Conservation (phyloP, 1,284 basidiomycete genomes). For the Waitea zeae region DNA sequence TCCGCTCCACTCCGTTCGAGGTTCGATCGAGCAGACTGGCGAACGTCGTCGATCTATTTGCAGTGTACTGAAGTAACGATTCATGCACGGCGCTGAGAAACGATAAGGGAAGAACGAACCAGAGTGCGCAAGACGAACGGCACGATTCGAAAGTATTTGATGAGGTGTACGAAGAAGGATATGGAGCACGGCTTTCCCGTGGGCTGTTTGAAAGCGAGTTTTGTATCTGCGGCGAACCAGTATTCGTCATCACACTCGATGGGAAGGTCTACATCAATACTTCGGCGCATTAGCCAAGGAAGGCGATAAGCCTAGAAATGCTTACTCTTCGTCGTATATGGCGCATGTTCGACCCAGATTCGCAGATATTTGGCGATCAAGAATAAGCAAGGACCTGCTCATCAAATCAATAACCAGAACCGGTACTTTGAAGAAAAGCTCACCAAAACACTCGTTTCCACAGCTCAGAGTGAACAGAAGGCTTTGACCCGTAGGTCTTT, state of each 20-base stretch:
- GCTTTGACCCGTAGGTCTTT: constrained; percentile 14
- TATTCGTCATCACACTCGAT: constrained; percentile 32
- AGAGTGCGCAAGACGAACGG: constrained; percentile 26
- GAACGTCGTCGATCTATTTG: constrained; percentile 9
- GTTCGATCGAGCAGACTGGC: constrained; percentile 8
- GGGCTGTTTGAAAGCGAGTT: constrained; percentile 17
- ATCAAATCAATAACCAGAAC: not conserved
- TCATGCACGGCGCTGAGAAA: not conserved
- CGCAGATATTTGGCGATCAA: constrained; percentile 20
- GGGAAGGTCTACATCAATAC: constrained; percentile 30
- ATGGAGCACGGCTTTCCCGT: constrained; percentile 15
- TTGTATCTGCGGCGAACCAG: constrained; percentile 18
- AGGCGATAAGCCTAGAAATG: not conserved
- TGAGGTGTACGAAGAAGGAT: constrained; percentile 20
- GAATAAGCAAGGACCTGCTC: constrained; percentile 12
- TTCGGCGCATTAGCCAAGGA: constrained; percentile 5
- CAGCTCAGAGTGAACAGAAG: constrained; percentile 26
- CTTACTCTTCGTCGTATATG: constrained; percentile 29
- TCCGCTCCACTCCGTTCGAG: constrained; percentile 7
- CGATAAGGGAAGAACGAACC: constrained; percentile 10
- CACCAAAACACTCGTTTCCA: constrained; percentile 28
- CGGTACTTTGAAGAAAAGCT: not conserved
- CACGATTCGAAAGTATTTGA: constrained; percentile 27
- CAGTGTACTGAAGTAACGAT: constrained; percentile 8
- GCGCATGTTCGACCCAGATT: constrained; percentile 30